Conservation (phyloP, 805 yeast species). For the Wickerhamiella spandovensis region DNA sequence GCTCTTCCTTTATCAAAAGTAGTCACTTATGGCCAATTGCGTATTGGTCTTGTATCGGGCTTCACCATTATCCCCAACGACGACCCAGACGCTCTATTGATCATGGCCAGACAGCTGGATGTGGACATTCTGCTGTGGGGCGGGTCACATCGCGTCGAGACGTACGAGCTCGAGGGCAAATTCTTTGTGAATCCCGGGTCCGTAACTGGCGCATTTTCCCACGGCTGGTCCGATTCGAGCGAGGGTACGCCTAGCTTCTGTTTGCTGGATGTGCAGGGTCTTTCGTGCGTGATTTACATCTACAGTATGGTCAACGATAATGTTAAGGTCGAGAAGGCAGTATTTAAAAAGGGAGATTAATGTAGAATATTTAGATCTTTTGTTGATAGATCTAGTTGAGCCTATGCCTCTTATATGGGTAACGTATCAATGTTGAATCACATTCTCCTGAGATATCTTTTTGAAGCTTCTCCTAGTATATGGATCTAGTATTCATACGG, state of each 20-base stretch:
- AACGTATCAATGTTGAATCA: no score
- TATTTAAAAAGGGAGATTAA: constrained; percentile 29
- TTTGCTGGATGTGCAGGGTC: constrained; percentile 70
- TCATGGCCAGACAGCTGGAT: constrained; percentile 79
- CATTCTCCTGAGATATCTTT: no score
- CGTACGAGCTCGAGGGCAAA: constrained; percentile 82
- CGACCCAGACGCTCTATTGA: constrained; percentile 73
- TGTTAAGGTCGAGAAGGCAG: constrained; percentile 81
- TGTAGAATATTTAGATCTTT: no score
- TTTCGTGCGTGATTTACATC: constrained; percentile 66
- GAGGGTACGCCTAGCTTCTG: constrained; percentile 73
- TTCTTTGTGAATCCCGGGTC: constrained; percentile 95
- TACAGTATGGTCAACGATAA: constrained; percentile 72
- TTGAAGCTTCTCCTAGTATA: no score
- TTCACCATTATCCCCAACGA: constrained; percentile 69
- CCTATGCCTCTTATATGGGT: neutral
- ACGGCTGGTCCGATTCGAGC: constrained; percentile 44
- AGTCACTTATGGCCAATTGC: constrained; percentile 54
- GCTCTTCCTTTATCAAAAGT: constrained; percentile 49
- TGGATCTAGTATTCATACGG: no score
- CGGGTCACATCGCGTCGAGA: constrained; percentile 85
- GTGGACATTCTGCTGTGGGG: constrained; percentile 89
- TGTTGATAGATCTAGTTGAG: no score
- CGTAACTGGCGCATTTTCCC: constrained; percentile 79
- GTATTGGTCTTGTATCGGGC: constrained; percentile 78